Base-by-base conservation (phyloP, 495 filamentous ascomycete genomes). In the Neurospora sp. region DNA sequence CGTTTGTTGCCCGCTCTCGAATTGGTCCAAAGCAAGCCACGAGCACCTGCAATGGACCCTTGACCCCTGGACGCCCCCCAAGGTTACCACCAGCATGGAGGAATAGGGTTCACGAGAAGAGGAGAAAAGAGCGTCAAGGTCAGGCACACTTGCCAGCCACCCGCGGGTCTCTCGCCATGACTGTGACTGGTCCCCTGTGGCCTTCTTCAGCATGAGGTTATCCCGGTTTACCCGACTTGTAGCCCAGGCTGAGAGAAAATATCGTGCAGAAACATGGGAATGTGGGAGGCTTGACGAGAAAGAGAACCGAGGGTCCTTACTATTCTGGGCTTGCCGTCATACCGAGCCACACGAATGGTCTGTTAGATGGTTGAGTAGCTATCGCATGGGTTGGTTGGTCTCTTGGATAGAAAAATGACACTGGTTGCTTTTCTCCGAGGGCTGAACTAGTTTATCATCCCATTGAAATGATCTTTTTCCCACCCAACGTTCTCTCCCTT, bases 1-100 rank as follows among this genome's bases (percentile, higher is more conserved):
- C 70, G 16, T 27, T 44, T 41, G 70, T 42, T 70, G 35, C 39
- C 69, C 69, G 35, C 39, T n/a, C 66, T 69, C 54, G 71, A 69
- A 54, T 72, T 72, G 66, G 54, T n/a, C 71, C 39, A 72, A 18
- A 70, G 12, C 71, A 27, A 31, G 23, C 54, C 54, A 72, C 27
- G 48, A 38, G 54, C 66, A 44, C 70, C 66, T 69, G 48, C 71
- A 37, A 39, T 72, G 27, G 16, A 70, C 38, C 39, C 20, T 39
- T 31, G 46, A 69, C 71, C 23, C 41, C 31, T 69, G 54, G 48
- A 37, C 37, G 20, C 18, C 46, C 46, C 48, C 46, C 46, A 69
- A 39, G 37, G 16, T 40, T 70, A 69, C 38, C 37, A 69, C 42
- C 41, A 70, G n/a, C 12, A 8, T 31, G 23, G 27, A 62, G 23